A percentile compares a stretch with the other conserved stretches of the same genome.
These are phyloP conservation scores for Cladosporium velox DNA, from an alignment of 2,329 filamentous ascomycete species.

Conservation along the genomic window DNA sequence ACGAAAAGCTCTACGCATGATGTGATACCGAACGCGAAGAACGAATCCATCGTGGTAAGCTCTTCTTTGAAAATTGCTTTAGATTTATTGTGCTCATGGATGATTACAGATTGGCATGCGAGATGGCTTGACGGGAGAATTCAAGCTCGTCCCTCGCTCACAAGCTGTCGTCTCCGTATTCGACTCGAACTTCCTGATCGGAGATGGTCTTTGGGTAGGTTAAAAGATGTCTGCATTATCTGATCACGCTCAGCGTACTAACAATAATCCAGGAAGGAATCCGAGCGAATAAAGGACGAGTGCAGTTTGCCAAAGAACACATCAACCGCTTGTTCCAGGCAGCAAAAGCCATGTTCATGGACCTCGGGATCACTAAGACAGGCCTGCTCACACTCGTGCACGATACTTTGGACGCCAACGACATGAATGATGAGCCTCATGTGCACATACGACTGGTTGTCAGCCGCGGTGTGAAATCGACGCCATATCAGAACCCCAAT, in stretches of 20 bases:
- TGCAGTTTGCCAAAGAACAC: background rate
- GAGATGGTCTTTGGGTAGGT: background rate
- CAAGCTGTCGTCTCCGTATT: background rate
- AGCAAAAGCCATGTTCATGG: slow-evolving; percentile 7
- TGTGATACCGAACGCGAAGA: slow-evolving; percentile 2
- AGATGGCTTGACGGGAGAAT: background rate
- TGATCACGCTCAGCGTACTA: background rate
- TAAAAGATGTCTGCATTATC: background rate
- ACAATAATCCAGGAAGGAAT: background rate
- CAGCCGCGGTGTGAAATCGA: background rate
- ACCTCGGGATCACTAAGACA: background rate
- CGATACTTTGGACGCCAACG: background rate
- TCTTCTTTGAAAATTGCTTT: background rate
- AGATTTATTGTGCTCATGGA: background rate
- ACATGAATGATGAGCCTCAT: background rate
- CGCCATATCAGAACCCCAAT: background rate
- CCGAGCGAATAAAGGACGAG: background rate
- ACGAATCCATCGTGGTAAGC: background rate
- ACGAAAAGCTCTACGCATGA: background rate
- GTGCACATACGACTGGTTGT: background rate
- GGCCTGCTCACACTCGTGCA: background rate
- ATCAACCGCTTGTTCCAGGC: slow-evolving; percentile 1
- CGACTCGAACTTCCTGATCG: background rate
- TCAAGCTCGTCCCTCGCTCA: background rate
- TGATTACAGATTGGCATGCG: background rate